Percentiles rank a stretch among this genome's conserved stretches.
Evolutionary conservation across 2,329 filamentous ascomycete species (phyloP).

Genomic region (Sporothrix phasma): DNA sequence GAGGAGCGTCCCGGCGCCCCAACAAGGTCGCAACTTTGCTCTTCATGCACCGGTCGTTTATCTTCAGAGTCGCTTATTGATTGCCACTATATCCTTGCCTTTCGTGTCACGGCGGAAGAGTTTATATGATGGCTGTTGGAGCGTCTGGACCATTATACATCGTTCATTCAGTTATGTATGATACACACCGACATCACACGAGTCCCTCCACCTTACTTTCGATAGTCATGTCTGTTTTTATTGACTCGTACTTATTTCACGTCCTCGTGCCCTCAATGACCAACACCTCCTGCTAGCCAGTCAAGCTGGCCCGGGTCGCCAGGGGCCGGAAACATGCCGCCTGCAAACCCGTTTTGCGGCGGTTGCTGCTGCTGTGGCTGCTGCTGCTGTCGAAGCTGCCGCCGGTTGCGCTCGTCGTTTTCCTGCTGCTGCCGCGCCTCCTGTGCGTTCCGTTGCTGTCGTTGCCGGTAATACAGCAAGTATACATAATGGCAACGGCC

Average conservation of each 20-base stretch:
- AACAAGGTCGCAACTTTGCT: neutral
- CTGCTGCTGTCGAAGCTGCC: neutral
- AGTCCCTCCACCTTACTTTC: neutral
- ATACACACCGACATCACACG: no score
- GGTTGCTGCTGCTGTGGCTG: neutral
- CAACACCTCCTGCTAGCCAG: neutral
- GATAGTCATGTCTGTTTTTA: neutral
- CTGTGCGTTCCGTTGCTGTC: slow-evolving; percentile 43
- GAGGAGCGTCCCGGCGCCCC: no score
- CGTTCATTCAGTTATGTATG: no score
- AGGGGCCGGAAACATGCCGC: neutral
- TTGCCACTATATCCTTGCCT: no score
- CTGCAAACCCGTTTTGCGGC: neutral
- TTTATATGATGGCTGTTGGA: no score
- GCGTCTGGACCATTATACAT: no score
- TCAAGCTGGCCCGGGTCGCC: neutral
- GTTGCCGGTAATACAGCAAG: slow-evolving; percentile 72
- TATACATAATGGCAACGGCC: slow-evolving; percentile 62
- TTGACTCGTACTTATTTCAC: neutral
- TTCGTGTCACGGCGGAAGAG: no score
- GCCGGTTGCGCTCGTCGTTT: neutral
- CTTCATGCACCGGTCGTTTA: no score
- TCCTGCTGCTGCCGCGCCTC: neutral
- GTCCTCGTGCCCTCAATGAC: neutral
- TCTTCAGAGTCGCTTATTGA: no score